Conservation (phyloP, 2,329 filamentous ascomycete species). For the Paradendryphiella salina region DNA sequence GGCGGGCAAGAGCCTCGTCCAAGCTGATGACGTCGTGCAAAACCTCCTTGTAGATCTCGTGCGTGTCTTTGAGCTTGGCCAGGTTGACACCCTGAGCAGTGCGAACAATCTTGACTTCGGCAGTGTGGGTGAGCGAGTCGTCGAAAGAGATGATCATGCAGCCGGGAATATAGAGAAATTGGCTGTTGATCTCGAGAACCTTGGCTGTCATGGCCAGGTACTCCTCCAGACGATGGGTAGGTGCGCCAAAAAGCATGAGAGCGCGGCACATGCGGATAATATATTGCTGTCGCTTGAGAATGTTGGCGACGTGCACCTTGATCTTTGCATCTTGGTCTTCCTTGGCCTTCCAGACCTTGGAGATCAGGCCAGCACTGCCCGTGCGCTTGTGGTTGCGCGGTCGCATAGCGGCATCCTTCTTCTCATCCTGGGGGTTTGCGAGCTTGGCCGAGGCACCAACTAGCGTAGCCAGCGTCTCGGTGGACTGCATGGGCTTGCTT, state of each 20-base stretch:
- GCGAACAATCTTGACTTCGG: constrained; percentile 77
- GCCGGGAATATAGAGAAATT: constrained; percentile 86
- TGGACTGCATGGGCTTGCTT: constrained; percentile 31
- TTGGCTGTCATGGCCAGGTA: constrained; percentile 85
- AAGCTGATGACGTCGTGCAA: constrained; percentile 72
- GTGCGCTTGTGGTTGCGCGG: constrained; percentile 29
- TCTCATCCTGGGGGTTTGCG: constrained; percentile 34
- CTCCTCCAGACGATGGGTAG: constrained; percentile 86
- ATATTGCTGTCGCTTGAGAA: constrained; percentile 78
- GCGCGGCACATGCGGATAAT: constrained; percentile 82
- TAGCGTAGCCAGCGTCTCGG: constrained; percentile 38
- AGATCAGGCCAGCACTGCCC: constrained; percentile 28
- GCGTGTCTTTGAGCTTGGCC: constrained; percentile 71
- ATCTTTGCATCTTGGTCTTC: constrained; percentile 59
- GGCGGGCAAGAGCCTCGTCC: constrained; percentile 66
- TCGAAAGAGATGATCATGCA: constrained; percentile 94
- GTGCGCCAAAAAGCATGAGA: constrained; percentile 86
- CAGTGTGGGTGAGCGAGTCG: constrained; percentile 65
- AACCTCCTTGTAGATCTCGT: constrained; percentile 78
- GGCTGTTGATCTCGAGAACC: constrained; percentile 81
- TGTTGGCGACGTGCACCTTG: constrained; percentile 65
- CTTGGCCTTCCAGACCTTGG: constrained; percentile 35
- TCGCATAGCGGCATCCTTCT: constrained; percentile 17
- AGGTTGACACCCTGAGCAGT: constrained; percentile 70
- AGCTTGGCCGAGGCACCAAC: constrained; percentile 36